phyloP scores from a whole-genome alignment of 2,329 filamentous ascomycete species.

The Apiospora rasikravindrae region DNA sequence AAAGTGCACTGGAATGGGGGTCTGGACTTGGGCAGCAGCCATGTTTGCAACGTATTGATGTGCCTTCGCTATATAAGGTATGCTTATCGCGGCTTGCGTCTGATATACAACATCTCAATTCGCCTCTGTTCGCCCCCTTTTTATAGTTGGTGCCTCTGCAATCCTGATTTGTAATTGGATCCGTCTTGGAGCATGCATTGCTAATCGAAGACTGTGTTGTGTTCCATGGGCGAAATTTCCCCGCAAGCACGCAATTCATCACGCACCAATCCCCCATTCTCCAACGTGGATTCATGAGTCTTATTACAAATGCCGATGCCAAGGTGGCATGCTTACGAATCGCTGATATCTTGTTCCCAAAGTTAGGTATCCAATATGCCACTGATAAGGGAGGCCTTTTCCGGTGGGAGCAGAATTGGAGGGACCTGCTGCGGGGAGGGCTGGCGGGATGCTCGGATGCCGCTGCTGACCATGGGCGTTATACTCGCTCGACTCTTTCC shows the following conservation, averaged over 20 bases:
- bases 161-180: background rate
- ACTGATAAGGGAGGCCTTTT: no score
- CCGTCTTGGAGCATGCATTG: background rate
- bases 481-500: no score
- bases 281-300: background rate
- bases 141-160: no score
- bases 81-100: background rate
- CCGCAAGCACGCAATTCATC: background rate
- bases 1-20: conserved; percentile 29
- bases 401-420: no score
- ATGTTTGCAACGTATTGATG: conserved; percentile 25
- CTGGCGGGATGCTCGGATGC: no score
- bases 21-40: conserved; percentile 36
- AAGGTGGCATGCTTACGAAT: background rate
- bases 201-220: background rate
- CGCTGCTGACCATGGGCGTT: no score
- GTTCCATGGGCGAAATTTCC: background rate
- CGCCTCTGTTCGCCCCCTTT: background rate
- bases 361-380: no score
- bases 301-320: background rate
- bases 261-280: background rate
- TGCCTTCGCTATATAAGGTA: background rate
- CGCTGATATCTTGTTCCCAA: no score
- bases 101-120: background rate
- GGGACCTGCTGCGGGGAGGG: no score